Evolutionary conservation across 2,329 filamentous ascomycete genomes (phyloP), one percentile per base, ranked within the genome.

Genomic region (Coleophoma eucalyptorum): DNA sequence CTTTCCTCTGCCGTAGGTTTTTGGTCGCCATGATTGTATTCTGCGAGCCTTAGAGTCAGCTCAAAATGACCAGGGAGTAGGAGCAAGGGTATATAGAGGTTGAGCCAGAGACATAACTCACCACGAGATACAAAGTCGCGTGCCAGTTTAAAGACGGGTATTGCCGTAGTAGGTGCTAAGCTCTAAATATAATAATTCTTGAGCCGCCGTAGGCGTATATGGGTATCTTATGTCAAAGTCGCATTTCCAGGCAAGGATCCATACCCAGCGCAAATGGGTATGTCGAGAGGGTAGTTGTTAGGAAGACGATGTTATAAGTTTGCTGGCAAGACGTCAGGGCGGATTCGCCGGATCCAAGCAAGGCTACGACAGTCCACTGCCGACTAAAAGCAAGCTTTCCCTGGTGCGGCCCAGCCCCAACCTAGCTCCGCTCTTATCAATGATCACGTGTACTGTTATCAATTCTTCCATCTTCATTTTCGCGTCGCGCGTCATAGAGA

Each of bases 1-100:
- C 53, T 21, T 60, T 57, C 35, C 63, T 59, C 41, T 66, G 58
- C 51, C 56, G 60, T 8, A 64, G 50, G 34, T 44, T 50, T 35
- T 56, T 50, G 34, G 51, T 57, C 45, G 51, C 50, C 60, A 65
- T 65, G 43, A 5, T 56, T 43, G 33, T 18, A 50, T 13, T 48
- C 13, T 16, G n/a, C 8, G 41, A 46, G 33, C 7, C 11, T 15
- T 33, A 35, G 15, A 13, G 32, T 31, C 37, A 46, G 47, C 16
- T 35, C 50, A 20, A 31, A 44, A 34, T 45, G 21, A 11, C 15
- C 35, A 38, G 26, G 2, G 13, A 38, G 15, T 8, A 38, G 6
- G 35, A 38, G 16, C 16, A 31, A 13, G 19, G 35, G 16, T 31
- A 13, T 37, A n/a, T 35, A 31, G n/a, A 42, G 19, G 44, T 35